Evolutionary conservation across 2,329 filamentous ascomycete genomes (phyloP).

Genomic region (Fusarium setosum): DNA sequence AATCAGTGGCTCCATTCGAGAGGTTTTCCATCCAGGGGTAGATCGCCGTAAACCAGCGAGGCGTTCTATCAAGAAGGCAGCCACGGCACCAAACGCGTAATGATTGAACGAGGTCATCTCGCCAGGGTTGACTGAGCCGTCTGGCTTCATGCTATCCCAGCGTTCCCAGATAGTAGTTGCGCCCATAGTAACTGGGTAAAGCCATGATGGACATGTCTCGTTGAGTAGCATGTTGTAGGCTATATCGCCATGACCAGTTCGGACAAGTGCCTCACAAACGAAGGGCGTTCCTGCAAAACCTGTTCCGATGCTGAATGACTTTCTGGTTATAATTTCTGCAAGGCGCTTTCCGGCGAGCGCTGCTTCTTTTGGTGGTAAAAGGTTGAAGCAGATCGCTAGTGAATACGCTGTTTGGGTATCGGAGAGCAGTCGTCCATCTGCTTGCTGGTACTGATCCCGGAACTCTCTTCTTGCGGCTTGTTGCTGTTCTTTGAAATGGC

Average conservation of each 20-base stretch:
- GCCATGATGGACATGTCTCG: conserved; percentile 50
- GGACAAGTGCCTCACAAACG: conserved; percentile 35
- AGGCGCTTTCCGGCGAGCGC: conserved; percentile 26
- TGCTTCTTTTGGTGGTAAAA: conserved; percentile 12
- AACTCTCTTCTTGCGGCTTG: conserved; percentile 17
- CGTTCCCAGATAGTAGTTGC: conserved; percentile 57
- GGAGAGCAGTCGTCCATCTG: conserved; percentile 32
- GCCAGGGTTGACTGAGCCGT: conserved; percentile 52
- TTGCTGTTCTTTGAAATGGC: too few species aligned
- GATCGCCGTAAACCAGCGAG: conserved; percentile 37
- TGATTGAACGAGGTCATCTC: conserved; percentile 57
- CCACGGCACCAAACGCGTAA: conserved; percentile 54
- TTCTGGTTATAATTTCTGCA: conserved; percentile 26
- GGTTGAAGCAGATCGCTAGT: conserved; percentile 36
- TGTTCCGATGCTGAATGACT: conserved; percentile 34
- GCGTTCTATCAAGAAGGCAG: conserved; percentile 49
- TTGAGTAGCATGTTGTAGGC: conserved; percentile 53
- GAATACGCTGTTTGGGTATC: conserved; percentile 40
- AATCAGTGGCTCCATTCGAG: too few species aligned
- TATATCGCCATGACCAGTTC: conserved; percentile 29
- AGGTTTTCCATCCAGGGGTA: conserved; percentile 43
- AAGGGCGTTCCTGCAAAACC: conserved; percentile 54
- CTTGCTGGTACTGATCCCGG: conserved; percentile 34
- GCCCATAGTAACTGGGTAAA: conserved; percentile 52
- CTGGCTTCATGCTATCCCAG: conserved; percentile 54